Evolutionary conservation across 208 protist genomes (phyloP), one percentile per base, ranked within the genome.

Genomic region (Trypanosoma boissoni): DNA sequence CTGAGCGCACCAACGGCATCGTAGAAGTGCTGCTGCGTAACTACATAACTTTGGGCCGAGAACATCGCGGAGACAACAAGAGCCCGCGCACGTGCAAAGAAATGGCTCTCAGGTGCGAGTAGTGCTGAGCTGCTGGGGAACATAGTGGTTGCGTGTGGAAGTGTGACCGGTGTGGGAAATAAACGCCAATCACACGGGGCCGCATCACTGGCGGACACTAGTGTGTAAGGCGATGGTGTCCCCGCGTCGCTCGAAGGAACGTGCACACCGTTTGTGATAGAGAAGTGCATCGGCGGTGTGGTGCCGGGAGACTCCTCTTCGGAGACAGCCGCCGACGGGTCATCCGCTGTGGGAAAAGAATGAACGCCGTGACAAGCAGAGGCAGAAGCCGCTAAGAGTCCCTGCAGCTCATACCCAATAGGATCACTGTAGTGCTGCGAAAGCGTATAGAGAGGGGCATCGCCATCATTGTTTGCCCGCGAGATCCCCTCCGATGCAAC

Each of bases 1-100:
- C 57, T 58, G 34, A 81, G 70, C 10, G 62, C 64, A 24, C 76
- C 76, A 58, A 82, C 64, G 1, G 70, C 70, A 21, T 74, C 71
- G 55, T 75, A 76, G 46, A 82, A 75, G 24, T 73, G 58, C 18
- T 82, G 57, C 29, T 66, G 46, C 5, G 62, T 71, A 23, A 46
- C 63, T 14, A 72, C n/a, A 45, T 64, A 82, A 27, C 21, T 23
- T 29, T 75, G 41, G 1, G 66, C 61, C 29, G 57, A 44, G 9
- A 51, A 28, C 43, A 82, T 68, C 6, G 58, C 65, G 10, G 36
- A 49, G 4, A 72, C 46, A 16, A 70, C 27, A 36, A 82, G 37
- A n/a, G 53, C 46, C 24, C 46, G 31, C 8, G 49, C 70, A 1
- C 68, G 64, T 27, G 59, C 52, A 27, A 74, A 26, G 10, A 79